These are phyloP conservation scores for Juncus inflexus DNA, from an alignment of 176 grass and related monocot species.

Conservation along the genomic window DNA sequence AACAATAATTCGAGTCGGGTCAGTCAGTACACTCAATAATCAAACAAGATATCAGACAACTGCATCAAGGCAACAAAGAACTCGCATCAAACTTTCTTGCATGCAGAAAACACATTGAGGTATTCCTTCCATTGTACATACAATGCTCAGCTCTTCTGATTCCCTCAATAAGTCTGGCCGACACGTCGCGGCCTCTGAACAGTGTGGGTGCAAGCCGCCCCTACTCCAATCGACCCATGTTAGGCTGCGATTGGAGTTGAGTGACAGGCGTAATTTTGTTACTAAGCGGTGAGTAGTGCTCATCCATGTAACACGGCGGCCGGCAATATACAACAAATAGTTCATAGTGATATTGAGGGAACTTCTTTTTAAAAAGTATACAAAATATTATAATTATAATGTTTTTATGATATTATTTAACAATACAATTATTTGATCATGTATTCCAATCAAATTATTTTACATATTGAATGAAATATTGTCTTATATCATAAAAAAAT, in stretches of 20 bases:
- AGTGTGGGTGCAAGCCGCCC: constrained; percentile 26
- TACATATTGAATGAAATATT: no score
- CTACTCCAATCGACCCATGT: constrained; percentile 34
- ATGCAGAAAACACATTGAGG: constrained; percentile 32
- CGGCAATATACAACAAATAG: constrained; percentile 28
- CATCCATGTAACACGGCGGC: constrained; percentile 35
- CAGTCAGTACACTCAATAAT: not conserved
- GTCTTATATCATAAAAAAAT: no score
- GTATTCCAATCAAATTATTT: no score
- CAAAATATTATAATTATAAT: no score
- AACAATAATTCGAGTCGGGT: no score
- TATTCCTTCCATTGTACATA: not conserved
- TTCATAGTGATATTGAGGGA: not conserved
- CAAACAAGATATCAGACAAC: constrained; percentile 21
- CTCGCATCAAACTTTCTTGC: constrained; percentile 36
- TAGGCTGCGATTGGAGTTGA: constrained; percentile 31
- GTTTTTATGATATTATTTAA: no score
- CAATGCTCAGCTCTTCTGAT: constrained; percentile 20
- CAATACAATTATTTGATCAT: no score
- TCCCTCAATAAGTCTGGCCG: constrained; percentile 1
- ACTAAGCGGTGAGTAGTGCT: constrained; percentile 37
- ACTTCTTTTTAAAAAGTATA: no score
- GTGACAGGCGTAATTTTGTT: constrained; percentile 15
- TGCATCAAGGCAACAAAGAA: constrained; percentile 29
- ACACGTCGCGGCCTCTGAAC: constrained; percentile 19